Evolutionary conservation across 768 basidiomycete genomes (phyloP).

Genomic region (Strobilomyces confusus): DNA sequence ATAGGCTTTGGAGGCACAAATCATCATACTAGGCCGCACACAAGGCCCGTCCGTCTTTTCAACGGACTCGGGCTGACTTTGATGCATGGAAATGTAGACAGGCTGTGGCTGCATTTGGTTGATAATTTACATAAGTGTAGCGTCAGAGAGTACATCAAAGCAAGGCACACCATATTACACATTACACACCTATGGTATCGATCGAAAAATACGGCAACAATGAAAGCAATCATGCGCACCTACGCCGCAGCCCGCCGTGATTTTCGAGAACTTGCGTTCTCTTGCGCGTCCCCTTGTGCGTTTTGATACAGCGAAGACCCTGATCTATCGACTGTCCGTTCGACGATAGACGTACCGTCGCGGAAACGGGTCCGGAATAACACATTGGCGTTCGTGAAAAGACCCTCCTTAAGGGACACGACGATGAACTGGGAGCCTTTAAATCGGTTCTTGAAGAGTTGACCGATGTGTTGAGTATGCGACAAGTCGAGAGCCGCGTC

Average conservation of each 20-base stretch:
- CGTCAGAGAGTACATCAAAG: too few species aligned
- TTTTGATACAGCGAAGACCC: conserved; percentile 40
- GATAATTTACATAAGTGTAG: too few species aligned
- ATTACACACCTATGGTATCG: conserved; percentile 10
- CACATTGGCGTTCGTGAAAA: conserved; percentile 97
- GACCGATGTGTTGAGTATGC: conserved; percentile 96
- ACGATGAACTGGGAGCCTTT: conserved; percentile 98
- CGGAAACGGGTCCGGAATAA: conserved; percentile 90
- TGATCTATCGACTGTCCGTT: conserved; percentile 70
- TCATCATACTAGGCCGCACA: too few species aligned
- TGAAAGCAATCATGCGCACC: not conserved
- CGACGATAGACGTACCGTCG: conserved; percentile 90
- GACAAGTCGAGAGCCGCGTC: conserved; percentile 96
- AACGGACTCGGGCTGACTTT: too few species aligned
- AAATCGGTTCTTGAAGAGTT: conserved; percentile 95
- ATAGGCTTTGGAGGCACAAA: too few species aligned
- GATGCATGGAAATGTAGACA: too few species aligned
- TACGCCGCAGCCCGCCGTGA: conserved; percentile 15
- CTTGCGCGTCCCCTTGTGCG: conserved; percentile 9
- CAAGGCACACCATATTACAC: not conserved
- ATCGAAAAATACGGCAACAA: not conserved
- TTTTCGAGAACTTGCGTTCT: conserved; percentile 14
- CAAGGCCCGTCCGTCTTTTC: too few species aligned
- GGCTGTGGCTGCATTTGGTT: too few species aligned
- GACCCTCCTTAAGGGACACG: conserved; percentile 92